Conservation (phyloP, 495 filamentous ascomycete species). For the Penicillium alfredii region DNA sequence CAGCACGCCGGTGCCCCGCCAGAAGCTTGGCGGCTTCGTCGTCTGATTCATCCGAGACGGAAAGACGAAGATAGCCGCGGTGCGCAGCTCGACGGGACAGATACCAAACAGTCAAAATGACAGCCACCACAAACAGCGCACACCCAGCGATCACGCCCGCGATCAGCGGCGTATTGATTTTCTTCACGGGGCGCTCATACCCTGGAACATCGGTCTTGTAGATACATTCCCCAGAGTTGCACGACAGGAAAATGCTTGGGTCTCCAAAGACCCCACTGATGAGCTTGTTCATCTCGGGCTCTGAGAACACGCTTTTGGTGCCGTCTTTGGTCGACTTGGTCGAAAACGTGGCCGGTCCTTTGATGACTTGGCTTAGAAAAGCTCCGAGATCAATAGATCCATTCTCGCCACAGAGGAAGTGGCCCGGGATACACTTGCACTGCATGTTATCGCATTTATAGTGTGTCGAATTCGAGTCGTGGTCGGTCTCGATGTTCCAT, state of each 20-base stretch:
- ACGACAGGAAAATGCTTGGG: constrained; percentile 74
- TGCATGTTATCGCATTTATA: constrained; percentile 80
- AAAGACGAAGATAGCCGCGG: constrained; percentile 65
- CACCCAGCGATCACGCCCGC: constrained; percentile 87
- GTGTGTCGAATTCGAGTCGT: constrained; percentile 69
- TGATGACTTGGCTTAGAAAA: constrained; percentile 72
- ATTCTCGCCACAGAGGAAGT: constrained; percentile 87
- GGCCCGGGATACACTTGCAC: constrained; percentile 82
- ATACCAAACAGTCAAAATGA: constrained; percentile 83
- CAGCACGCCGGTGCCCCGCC: constrained; percentile 83
- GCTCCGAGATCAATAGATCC: constrained; percentile 90
- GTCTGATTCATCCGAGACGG: constrained; percentile 79
- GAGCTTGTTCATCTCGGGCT: constrained; percentile 83
- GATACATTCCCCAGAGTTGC: constrained; percentile 84
- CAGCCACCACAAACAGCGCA: constrained; percentile 78
- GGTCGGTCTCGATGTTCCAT: constrained; percentile 60
- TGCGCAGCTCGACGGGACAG: constrained; percentile 62
- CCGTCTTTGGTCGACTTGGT: constrained; percentile 59
- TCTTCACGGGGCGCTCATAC: constrained; percentile 80
- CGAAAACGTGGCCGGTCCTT: constrained; percentile 77
- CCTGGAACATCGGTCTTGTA: constrained; percentile 89
- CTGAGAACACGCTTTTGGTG: constrained; percentile 67
- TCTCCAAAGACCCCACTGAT: constrained; percentile 89
- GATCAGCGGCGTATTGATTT: constrained; percentile 95
- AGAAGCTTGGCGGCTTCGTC: constrained; percentile 82